These are phyloP conservation scores for Xylogone sp. DNA, from an alignment of 2,329 filamentous ascomycete genomes.

Conservation along the genomic window DNA sequence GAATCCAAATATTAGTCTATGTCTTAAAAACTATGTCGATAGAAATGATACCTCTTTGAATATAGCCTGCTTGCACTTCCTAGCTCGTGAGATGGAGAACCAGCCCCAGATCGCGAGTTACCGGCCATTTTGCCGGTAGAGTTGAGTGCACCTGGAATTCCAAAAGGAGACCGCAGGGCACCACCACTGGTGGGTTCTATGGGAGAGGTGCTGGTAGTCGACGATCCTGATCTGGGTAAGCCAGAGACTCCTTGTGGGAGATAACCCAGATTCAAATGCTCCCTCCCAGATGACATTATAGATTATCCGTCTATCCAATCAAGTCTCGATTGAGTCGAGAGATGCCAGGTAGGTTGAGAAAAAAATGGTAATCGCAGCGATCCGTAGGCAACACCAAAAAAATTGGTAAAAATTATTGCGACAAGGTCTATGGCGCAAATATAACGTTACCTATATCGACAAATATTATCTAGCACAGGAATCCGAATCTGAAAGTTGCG, in stretches of 20 bases:
- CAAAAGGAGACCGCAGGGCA: conserved; percentile 68
- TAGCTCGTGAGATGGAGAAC: conserved; percentile 94
- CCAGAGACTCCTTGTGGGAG: conserved; percentile 43
- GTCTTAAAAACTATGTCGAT: not conserved
- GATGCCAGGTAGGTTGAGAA: conserved; percentile 21
- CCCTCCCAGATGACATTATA: conserved; percentile 91
- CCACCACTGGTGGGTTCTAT: conserved; percentile 66
- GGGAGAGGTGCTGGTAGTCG: conserved; percentile 75
- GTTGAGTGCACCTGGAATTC: conserved; percentile 60
- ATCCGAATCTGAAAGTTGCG: conserved; percentile 1
- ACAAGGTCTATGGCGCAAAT: not conserved
- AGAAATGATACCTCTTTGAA: conserved; percentile 75
- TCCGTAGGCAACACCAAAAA: not conserved
- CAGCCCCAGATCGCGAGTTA: conserved; percentile 74
- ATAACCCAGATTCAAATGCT: conserved; percentile 83
- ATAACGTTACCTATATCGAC: conserved; percentile 10
- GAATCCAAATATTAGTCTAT: conserved; percentile 12
- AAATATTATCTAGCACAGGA: conserved; percentile 2
- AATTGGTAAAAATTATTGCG: not conserved
- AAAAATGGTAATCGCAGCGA: conserved; percentile 1
- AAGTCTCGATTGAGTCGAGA: conserved; percentile 23
- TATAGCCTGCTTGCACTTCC: conserved; percentile 62
- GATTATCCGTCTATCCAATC: conserved; percentile 48
- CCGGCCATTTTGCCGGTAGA: conserved; percentile 55
- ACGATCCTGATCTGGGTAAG: conserved; percentile 60